Base-by-base conservation (phyloP, 2,329 filamentous ascomycete species). In the Pseudomassariella vexata region DNA sequence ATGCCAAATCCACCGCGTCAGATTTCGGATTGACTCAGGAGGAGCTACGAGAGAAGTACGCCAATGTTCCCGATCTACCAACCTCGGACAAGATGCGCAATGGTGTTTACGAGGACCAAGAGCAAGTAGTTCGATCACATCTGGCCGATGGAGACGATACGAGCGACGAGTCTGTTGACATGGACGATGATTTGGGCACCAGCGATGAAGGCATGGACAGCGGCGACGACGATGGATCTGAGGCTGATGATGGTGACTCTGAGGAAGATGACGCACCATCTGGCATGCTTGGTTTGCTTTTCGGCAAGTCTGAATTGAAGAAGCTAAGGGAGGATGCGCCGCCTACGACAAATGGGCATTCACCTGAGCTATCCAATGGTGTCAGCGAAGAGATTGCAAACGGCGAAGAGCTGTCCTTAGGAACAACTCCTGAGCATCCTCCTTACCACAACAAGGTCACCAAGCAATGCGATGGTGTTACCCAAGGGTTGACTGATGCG, bases 1-100 rank as follows among this genome's bases (percentile, higher is more conserved):
- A 76, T 23, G 62, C 48, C 10, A 63, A 66, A 36, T 69, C 63
- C 14, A 66, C 66, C 6, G 50, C 60, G 9, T 76, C 70, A 7
- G 79, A 84, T 36, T 81, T 82, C 38, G 66, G 68, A 9, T 64
- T 87, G 4, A 84, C 80, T 0, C 74, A 81, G 39, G 82, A 85
- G 36, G 76, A 86, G 48, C 54, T 86, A 10, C 72, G 68, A 17
- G 68, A 69, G 23, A 87, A 87, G 52, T 87, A 86, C 41, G 75
- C 76, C 7, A 68, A 79, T 32, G 61, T 85, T 6, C 77, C 79
- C 0, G 65, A 66, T 12, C 39, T 72, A 4, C 52, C 63, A 10
- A 40, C 41, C 8, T 41, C 49, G 11, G 46, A 11, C 6, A 45
- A 11, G 32, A 42, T 18, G 40, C 41, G 10, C 41, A 18, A 37